These are phyloP conservation scores for Trapa incisa DNA, from an alignment of 345 rosid genomes.

Conservation along the genomic window DNA sequence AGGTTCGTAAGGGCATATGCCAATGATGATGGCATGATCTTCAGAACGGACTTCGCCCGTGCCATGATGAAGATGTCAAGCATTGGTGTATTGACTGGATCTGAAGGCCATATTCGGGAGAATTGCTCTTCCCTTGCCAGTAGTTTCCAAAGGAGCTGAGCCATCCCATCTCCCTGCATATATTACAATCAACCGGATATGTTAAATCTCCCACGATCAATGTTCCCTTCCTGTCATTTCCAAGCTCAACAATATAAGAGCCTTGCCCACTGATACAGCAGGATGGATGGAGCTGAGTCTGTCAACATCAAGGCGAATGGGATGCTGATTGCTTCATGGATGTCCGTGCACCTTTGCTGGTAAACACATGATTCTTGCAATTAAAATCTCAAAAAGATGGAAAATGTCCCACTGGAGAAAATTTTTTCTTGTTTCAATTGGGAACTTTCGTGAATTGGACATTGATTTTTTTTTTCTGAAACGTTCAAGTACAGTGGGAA, in stretches of 20 bases:
- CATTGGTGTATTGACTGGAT: constrained; percentile 22
- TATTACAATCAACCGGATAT: background rate
- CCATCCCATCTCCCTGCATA: background rate
- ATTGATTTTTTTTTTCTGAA: background rate
- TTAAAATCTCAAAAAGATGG: background rate
- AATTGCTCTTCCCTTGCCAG: constrained; percentile 9
- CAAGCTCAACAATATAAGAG: background rate
- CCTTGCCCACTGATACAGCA: background rate
- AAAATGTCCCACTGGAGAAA: background rate
- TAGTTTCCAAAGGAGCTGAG: background rate
- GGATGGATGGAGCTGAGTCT: background rate
- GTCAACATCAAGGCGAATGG: background rate
- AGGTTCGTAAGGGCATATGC: constrained; percentile 20
- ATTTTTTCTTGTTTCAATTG: background rate
- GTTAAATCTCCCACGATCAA: background rate
- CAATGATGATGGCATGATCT: constrained; percentile 23
- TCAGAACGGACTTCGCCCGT: constrained; percentile 29
- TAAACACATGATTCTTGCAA: background rate
- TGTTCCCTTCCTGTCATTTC: background rate
- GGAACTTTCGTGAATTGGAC: background rate
- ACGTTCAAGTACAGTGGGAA: background rate
- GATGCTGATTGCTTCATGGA: background rate
- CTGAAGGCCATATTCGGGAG: constrained; percentile 18
- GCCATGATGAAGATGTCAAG: constrained; percentile 39
- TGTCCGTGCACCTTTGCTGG: background rate